Evolutionary conservation across 1,139 yeast species (phyloP).

Genomic region (Geotrichum bryndzae): DNA sequence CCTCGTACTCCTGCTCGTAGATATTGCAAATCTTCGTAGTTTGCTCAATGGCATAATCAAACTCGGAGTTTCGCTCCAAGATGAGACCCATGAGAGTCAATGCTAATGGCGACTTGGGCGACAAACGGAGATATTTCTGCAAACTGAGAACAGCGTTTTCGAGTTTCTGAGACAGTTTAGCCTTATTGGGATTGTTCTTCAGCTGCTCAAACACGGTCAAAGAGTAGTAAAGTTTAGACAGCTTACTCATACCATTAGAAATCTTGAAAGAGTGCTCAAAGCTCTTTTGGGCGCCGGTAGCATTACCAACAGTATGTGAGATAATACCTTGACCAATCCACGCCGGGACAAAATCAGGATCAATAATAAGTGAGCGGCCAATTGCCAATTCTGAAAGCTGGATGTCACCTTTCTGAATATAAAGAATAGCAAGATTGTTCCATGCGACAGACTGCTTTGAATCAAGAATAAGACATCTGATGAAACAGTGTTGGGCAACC

Average conservation of each 20-base stretch:
- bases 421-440: constrained; percentile 77
- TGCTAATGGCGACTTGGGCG: constrained; percentile 61
- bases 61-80: constrained; percentile 66
- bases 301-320: constrained; percentile 53
- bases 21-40: constrained; percentile 45
- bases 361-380: constrained; percentile 67
- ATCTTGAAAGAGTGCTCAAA: constrained; percentile 74
- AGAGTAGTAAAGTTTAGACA: constrained; percentile 69
- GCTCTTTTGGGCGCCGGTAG: constrained; percentile 45
- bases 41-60: constrained; percentile 46
- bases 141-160: constrained; percentile 62
- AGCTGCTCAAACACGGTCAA: constrained; percentile 43
- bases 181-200: constrained; percentile 11
- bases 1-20: constrained; percentile 57
- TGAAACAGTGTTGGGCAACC: constrained; percentile 87
- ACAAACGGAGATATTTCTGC: constrained; percentile 59
- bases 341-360: constrained; percentile 70
- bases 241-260: constrained; percentile 61
- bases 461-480: constrained; percentile 68
- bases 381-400: constrained; percentile 72
- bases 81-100: constrained; percentile 43
- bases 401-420: constrained; percentile 60
- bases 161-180: constrained; percentile 12
- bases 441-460: constrained; percentile 65
- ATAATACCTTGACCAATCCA: constrained; percentile 87